A percentile compares a stretch with the other conserved stretches of the same genome.
Conservation (phyloP, 2,329 filamentous ascomycete genomes). For the Lithohypha guttulata region DNA sequence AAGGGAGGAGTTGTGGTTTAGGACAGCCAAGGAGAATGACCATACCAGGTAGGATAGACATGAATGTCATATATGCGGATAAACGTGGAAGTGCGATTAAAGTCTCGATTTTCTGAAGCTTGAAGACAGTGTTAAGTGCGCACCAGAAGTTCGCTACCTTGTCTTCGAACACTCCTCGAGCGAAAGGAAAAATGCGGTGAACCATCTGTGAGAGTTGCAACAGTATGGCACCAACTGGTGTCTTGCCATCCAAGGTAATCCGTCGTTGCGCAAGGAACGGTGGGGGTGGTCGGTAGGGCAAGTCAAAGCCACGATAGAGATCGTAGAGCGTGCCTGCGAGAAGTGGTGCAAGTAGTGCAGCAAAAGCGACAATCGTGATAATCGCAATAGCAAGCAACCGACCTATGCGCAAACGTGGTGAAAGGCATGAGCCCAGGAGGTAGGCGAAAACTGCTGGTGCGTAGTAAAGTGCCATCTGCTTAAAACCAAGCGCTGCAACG, state of each 20-base stretch:
- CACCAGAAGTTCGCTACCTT: constrained; percentile 99
- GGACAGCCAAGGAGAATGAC: constrained; percentile 69
- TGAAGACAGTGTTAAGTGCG: constrained; percentile 65
- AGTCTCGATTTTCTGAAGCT: constrained; percentile 60
- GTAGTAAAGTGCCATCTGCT: constrained; percentile 98
- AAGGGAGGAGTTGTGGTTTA: constrained; percentile 62
- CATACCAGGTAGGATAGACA: constrained; percentile 69
- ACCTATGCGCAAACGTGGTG: constrained; percentile 55
- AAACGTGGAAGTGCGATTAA: constrained; percentile 60
- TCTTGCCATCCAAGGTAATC: constrained; percentile 49
- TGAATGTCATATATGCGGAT: constrained; percentile 63
- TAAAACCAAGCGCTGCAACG: constrained; percentile 86
- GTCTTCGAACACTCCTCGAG: constrained; percentile 92
- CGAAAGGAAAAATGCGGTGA: constrained; percentile 91
- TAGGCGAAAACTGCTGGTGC: constrained; percentile 88
- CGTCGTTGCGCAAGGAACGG: constrained; percentile 52
- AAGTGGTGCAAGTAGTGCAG: constrained; percentile 63
- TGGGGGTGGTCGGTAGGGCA: constrained; percentile 47
- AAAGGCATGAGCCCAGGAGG: constrained; percentile 75
- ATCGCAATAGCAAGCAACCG: constrained; percentile 66
- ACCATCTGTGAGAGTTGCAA: constrained; percentile 74
- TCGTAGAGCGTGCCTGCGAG: constrained; percentile 62
- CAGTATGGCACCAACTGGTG: constrained; percentile 62
- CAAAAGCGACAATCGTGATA: constrained; percentile 63
- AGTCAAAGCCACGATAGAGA: constrained; percentile 51